phyloP scores from a whole-genome alignment of 1,284 basidiomycete genomes.

The Pseudozyma tsukubaensis region DNA sequence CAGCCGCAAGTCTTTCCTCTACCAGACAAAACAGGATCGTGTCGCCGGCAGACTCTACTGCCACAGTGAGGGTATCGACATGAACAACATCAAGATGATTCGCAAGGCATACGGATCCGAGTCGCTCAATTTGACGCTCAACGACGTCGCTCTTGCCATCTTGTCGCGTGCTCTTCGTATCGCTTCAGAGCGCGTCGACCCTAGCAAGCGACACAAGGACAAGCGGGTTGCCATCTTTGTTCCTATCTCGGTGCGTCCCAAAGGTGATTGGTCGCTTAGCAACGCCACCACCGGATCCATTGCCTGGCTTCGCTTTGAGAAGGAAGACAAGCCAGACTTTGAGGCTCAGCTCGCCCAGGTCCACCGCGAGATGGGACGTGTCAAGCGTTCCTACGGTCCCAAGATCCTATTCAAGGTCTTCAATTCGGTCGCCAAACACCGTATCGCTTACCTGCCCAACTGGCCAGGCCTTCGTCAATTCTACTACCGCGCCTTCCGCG shows the following conservation, averaged over 20 bases:
- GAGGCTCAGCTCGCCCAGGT: constrained; percentile 58
- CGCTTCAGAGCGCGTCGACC: constrained; percentile 57
- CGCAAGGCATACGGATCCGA: constrained; percentile 61
- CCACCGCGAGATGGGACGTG: constrained; percentile 64
- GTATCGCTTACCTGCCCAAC: constrained; percentile 62
- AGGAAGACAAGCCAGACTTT: constrained; percentile 49
- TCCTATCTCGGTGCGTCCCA: constrained; percentile 63
- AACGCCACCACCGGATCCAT: constrained; percentile 66
- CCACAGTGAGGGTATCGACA: constrained; percentile 64
- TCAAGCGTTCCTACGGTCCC: constrained; percentile 64
- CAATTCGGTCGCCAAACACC: constrained; percentile 45
- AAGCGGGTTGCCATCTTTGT: constrained; percentile 67
- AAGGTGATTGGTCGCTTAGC: constrained; percentile 64
- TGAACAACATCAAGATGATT: constrained; percentile 66
- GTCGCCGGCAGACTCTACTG: constrained; percentile 56
- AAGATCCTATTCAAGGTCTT: constrained; percentile 61
- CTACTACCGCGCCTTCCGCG: constrained; percentile 64
- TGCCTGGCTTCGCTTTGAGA: constrained; percentile 64
- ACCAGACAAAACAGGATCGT: constrained; percentile 48
- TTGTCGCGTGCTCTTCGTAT: constrained; percentile 62
- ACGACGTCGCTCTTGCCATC: constrained; percentile 66
- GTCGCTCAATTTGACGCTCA: constrained; percentile 61
- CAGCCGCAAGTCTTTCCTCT: constrained; percentile 61
- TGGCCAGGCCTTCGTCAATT: constrained; percentile 55
- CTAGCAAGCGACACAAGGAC: constrained; percentile 52